These are phyloP conservation scores for Blastobotrys peoriensis DNA, from an alignment of 805 yeast genomes.

Conservation along the genomic window DNA sequence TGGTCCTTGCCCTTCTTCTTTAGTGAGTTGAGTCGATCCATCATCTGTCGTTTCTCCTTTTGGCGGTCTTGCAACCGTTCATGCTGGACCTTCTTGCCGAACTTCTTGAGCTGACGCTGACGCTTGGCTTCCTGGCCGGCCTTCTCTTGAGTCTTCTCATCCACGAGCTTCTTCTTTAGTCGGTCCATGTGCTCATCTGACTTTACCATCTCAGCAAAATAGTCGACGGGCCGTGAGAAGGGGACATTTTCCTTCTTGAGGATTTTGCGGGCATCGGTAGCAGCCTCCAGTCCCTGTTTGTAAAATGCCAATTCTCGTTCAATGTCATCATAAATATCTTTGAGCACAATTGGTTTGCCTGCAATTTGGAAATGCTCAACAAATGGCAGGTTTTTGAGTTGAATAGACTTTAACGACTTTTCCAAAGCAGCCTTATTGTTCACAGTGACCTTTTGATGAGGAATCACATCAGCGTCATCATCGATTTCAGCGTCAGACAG, in stretches of 20 bases:
- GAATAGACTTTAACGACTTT: constrained; percentile 27
- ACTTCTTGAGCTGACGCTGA: constrained; percentile 92
- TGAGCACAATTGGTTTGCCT: constrained; percentile 51
- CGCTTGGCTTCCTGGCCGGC: constrained; percentile 90
- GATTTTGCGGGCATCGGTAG: constrained; percentile 62
- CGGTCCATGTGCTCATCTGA: constrained; percentile 97
- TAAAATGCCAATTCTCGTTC: constrained; percentile 93
- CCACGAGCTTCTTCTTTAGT: constrained; percentile 70
- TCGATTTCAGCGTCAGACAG: constrained; percentile 88
- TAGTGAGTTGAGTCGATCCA: constrained; percentile 85
- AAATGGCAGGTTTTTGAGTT: constrained; percentile 54
- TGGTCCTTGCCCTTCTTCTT: constrained; percentile 80
- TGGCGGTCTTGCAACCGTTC: constrained; percentile 91
- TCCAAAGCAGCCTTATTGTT: constrained; percentile 74
- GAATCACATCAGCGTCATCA: constrained; percentile 91
- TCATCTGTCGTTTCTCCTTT: constrained; percentile 82
- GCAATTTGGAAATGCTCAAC: constrained; percentile 78
- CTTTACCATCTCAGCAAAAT: constrained; percentile 98
- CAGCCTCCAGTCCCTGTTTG: constrained; percentile 88
- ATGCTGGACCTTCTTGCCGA: constrained; percentile 94
- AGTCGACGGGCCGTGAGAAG: constrained; percentile 89
- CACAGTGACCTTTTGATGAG: constrained; percentile 81
- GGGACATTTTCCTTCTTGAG: constrained; percentile 65
- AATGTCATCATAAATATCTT: constrained; percentile 90
- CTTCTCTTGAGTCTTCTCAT: constrained; percentile 65